These are phyloP conservation scores for Colletotrichum melonis DNA, from an alignment of 2,329 filamentous ascomycete species.

Conservation along the genomic window DNA sequence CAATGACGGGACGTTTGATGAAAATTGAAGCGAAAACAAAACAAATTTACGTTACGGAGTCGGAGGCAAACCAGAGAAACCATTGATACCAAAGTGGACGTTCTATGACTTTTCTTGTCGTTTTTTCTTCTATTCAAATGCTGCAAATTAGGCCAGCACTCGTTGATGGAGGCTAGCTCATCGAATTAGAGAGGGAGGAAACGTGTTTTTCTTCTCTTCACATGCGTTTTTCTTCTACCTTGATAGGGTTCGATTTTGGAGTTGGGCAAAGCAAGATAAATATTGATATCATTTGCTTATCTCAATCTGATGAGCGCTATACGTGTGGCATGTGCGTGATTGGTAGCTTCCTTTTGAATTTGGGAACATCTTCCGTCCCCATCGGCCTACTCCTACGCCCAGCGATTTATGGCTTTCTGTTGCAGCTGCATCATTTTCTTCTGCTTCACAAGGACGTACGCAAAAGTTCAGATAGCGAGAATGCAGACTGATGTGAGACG, in stretches of 20 bases:
- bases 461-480: neutral
- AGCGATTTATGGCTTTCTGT: neutral
- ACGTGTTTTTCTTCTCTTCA: neutral
- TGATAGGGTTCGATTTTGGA: neutral
- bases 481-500: neutral
- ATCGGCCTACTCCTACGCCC: neutral
- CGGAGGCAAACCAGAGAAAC: constrained; percentile 33
- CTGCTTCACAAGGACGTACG: neutral
- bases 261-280: constrained; percentile 25
- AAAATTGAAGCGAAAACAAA: neutral
- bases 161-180: neutral
- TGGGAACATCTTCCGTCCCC: too few relatives aligned
- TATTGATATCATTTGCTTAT: neutral
- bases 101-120: constrained; percentile 10
- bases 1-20: neutral
- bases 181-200: neutral
- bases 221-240: neutral
- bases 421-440: neutral
- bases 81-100: constrained; percentile 36
- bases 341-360: neutral
- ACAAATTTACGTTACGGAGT: constrained; percentile 33
- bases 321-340: neutral
- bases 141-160: neutral
- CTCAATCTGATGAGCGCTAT: neutral
- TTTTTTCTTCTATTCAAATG: neutral